Evolutionary conservation across 1,139 yeast genomes (phyloP).

Genomic region (Debaryomyces robertsiae): DNA sequence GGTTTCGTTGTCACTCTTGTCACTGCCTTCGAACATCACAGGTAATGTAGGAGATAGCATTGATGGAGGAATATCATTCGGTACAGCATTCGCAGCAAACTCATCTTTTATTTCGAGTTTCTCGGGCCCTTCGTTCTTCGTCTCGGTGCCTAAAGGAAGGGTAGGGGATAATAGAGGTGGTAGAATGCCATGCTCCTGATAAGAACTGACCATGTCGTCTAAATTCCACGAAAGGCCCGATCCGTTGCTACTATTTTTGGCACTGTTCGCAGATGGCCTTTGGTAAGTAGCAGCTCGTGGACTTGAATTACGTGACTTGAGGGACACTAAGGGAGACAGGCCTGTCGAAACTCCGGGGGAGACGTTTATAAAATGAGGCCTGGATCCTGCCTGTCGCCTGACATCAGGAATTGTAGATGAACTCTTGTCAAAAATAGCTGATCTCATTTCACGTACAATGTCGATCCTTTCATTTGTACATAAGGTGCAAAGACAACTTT

Average conservation of each 20-base stretch:
- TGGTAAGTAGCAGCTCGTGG: constrained; percentile 20
- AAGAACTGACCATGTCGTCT: constrained; percentile 42
- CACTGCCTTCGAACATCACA: constrained; percentile 22
- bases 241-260: constrained; percentile 1
- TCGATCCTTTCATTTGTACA: neutral
- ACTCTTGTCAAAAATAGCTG: constrained; percentile 39
- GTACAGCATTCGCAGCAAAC: neutral
- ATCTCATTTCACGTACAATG: constrained; percentile 28
- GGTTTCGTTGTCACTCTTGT: constrained; percentile 1
- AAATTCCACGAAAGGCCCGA: constrained; percentile 37
- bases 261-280: neutral
- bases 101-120: neutral
- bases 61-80: constrained; percentile 25
- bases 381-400: constrained; percentile 13
- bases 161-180: constrained; percentile 49
- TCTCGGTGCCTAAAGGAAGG: constrained; percentile 28
- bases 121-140: constrained; percentile 4
- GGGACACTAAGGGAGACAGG: constrained; percentile 13
- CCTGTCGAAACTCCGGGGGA: constrained; percentile 9
- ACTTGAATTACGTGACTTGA: constrained; percentile 20
- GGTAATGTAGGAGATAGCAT: constrained; percentile 43
- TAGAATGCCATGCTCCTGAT: constrained; percentile 35
- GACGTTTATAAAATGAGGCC: constrained; percentile 11
- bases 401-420: constrained; percentile 11
- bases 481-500: neutral